Percentiles rank a stretch among this genome's conserved stretches.
phyloP scores from a whole-genome alignment of 2,329 filamentous ascomycete species.

The Metarhizium sp. region DNA sequence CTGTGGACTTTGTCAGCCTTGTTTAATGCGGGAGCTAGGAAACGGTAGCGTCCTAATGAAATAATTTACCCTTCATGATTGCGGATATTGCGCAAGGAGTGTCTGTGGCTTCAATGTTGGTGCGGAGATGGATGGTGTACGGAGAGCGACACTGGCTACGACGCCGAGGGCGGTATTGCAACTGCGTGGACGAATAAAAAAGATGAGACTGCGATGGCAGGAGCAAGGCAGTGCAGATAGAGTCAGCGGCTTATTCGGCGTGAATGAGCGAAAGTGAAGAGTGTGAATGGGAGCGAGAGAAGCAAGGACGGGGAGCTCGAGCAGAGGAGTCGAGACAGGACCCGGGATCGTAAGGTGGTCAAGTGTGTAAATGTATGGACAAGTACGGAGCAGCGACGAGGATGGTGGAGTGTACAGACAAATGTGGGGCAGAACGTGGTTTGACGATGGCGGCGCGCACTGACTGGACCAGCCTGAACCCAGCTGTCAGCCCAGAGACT shows the following conservation, averaged over 20 bases:
- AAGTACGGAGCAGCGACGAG: background rate
- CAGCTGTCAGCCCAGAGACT: too few species aligned
- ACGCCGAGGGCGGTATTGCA: too few species aligned
- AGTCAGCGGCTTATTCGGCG: background rate
- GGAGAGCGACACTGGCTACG: background rate
- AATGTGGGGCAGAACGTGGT: background rate
- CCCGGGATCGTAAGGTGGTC: background rate
- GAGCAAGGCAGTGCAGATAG: background rate
- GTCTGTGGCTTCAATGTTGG: background rate
- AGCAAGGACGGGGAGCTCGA: background rate
- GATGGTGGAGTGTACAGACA: background rate
- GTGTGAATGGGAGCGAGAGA: background rate
- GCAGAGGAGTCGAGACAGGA: slow-evolving; percentile 1
- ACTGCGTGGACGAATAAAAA: background rate
- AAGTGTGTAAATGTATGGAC: background rate
- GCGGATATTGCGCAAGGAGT: background rate
- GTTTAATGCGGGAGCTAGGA: background rate
- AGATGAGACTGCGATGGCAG: background rate
- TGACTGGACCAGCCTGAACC: background rate
- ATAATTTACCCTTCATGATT: background rate
- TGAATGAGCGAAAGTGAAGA: background rate
- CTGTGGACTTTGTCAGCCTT: slow-evolving; percentile 35
- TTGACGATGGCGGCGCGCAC: background rate
- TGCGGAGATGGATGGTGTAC: background rate
- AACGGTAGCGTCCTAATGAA: background rate